Evolutionary conservation across 2,329 filamentous ascomycete genomes (phyloP).

Genomic region (Dichotomopilus funicola): DNA sequence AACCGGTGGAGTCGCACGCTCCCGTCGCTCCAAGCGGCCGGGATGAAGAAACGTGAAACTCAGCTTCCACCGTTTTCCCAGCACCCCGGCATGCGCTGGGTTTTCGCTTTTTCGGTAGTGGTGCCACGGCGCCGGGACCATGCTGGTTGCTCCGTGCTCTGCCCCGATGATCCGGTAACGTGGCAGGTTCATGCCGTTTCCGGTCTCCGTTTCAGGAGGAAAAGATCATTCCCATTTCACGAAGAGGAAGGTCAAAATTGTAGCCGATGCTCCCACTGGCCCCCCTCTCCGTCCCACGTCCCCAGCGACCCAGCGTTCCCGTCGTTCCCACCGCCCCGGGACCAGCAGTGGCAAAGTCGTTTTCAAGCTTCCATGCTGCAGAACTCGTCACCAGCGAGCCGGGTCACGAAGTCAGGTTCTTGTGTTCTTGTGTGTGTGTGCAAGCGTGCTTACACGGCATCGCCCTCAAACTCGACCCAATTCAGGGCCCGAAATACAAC

Average conservation of each 20-base stretch:
- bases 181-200: not conserved
- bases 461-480: too few relatives aligned
- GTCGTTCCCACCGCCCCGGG: slow-evolving; percentile 10
- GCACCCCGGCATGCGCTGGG: too few relatives aligned
- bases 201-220: not conserved
- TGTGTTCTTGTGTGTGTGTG: too few relatives aligned
- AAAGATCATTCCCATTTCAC: not conserved
- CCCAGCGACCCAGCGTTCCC: not conserved
- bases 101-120: too few relatives aligned
- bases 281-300: not conserved
- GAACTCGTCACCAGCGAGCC: too few relatives aligned
- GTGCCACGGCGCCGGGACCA: too few relatives aligned
- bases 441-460: too few relatives aligned
- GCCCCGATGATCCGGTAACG: not conserved
- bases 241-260: not conserved
- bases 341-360: slow-evolving; percentile 13
- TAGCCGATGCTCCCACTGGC: not conserved
- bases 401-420: too few relatives aligned
- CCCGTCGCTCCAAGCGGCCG: slow-evolving; percentile 5
- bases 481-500: too few relatives aligned
- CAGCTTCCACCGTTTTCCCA: not conserved
- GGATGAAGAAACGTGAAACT: not conserved
- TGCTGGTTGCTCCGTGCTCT: too few relatives aligned
- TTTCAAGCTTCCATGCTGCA: not conserved
- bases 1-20: slow-evolving; percentile 5